Evolutionary conservation across 768 basidiomycete genomes (phyloP).

Genomic region (Leccinellum luteum): DNA sequence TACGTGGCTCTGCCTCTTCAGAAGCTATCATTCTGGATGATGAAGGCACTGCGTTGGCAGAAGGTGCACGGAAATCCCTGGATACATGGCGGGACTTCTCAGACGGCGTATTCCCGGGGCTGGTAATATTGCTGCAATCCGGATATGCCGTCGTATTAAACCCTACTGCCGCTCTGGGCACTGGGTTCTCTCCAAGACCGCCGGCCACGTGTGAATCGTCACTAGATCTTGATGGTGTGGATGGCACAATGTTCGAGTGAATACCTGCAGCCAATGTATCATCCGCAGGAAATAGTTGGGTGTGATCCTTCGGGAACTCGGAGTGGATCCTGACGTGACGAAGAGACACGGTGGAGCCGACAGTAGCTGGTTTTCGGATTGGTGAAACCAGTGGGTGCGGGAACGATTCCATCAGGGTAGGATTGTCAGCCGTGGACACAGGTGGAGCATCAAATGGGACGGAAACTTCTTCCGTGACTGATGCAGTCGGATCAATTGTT

Average conservation of each 20-base stretch:
- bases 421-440: background rate
- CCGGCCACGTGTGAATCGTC: background rate
- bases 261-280: background rate
- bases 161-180: constrained; percentile 8
- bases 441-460: background rate
- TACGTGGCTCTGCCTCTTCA: constrained; percentile 12
- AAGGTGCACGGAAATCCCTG: background rate
- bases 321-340: constrained; percentile 3
- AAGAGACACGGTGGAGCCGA: constrained; percentile 9
- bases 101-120: constrained; percentile 9
- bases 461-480: background rate
- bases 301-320: background rate
- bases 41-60: background rate
- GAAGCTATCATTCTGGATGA: background rate
- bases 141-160: background rate
- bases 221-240: background rate
- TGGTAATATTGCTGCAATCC: constrained; percentile 21
- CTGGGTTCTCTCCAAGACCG: background rate
- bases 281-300: background rate
- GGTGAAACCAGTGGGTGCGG: background rate
- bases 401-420: background rate
- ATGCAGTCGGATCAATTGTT: constrained; percentile 3
- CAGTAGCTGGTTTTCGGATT: background rate
- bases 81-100: background rate
- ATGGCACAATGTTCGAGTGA: background rate